These are phyloP conservation scores for Aspergillus coremiiformis DNA, from an alignment of 495 filamentous ascomycete species.

Conservation along the genomic window DNA sequence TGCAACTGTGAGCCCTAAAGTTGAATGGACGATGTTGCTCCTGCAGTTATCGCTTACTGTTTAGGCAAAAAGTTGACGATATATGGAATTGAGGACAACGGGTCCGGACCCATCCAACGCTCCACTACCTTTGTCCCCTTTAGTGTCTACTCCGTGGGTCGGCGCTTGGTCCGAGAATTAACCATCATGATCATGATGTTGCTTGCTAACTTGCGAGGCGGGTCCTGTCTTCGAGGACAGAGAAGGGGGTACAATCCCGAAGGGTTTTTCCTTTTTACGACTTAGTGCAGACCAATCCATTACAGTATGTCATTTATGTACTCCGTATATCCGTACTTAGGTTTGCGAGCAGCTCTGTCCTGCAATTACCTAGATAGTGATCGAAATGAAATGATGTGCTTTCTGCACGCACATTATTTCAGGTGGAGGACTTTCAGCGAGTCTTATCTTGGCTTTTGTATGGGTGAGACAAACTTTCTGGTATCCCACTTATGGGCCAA, in stretches of 20 bases:
- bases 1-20: not conserved
- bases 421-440: not conserved
- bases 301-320: not conserved
- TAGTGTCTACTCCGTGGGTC: not conserved
- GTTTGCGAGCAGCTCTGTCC: no score
- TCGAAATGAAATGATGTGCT: not conserved
- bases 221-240: not conserved
- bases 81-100: not conserved
- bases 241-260: no score
- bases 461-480: not conserved
- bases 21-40: not conserved
- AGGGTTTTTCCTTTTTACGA: not conserved
- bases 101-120: not conserved
- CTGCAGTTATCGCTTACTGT: not conserved
- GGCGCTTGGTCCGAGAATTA: not conserved
- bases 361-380: no score
- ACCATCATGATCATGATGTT: not conserved
- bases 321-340: no score
- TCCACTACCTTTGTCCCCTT: not conserved
- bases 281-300: not conserved
- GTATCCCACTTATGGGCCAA: constrained; percentile 2
- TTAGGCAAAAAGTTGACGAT: not conserved
- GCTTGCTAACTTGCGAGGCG: not conserved
- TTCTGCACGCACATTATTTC: not conserved
- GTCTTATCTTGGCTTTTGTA: not conserved